Evolutionary conservation across 352 stramenopile genomes (phyloP), one percentile per base, ranked within the genome.

Genomic region (Phytophthora fragariae): DNA sequence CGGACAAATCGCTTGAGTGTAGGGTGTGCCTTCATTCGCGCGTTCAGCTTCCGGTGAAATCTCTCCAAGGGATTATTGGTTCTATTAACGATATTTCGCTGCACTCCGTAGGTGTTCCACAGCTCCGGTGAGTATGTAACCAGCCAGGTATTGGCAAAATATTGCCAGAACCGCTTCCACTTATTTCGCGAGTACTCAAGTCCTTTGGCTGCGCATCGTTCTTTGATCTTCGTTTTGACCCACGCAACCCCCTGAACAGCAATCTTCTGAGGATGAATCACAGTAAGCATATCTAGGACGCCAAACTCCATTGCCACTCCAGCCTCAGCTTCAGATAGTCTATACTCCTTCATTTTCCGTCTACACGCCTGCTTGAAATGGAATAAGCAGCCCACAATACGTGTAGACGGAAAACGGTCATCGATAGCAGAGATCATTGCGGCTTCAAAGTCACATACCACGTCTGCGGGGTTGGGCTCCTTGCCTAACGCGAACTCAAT

Each of bases 321-420:
- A 21, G 21, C 57, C 39, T 62, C 57, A 14, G 2, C 39, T 7
- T 54, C 57, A 17, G 39, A 8, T 2, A 62, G 3, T 39, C 7
- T 21, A 54, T 62, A 62, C 10, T 19, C 24, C 21, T 62, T 62
- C 21, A 62, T 39, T 17, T 62, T 63, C 21, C 57, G n/a, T 24
- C 41, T 54, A 29, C 37, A 63, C 11, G 39, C 57, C 27, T 63
- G 39, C n/a, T 55, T 63, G n/a, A 63, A 63, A 29, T 63, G 57
- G n/a, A 55, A 63, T 12, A 63, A 55, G 21, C 57, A 63, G 4
- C 57, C 57, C 15, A 63, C 24, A 44, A 55, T 27, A 41, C 35
- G 35, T 41, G 35, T 41, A 41, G 35, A 8, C 35, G 35, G 3
- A 41, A 41, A 41, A 12, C 54, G 56, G 1, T 3, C 39, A 3